Evolutionary conservation across 192 early-diverging fungal species (phyloP), one percentile per base, ranked within the genome.

Genomic region (Coemansia sp.): DNA sequence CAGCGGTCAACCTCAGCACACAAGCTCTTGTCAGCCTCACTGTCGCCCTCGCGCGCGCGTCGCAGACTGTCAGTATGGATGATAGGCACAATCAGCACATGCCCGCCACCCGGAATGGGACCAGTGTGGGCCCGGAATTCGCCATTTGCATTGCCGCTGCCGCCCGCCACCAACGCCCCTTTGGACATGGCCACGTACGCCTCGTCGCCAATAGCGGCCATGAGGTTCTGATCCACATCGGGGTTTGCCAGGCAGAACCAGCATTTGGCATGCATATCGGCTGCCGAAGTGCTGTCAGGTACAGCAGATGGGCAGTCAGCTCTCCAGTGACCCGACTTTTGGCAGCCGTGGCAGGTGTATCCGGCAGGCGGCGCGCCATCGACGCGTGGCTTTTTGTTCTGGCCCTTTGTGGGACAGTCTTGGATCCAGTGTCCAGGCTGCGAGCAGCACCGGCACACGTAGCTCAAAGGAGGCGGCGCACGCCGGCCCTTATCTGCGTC

Each of bases 181-280:
- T 97, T 97, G 36, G 97, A 90, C 68, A 95, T 80, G 13, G 96
- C 90, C 38, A 93, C 61, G 68, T 98, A 98, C 8, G 89, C 83
- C 65, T 97, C 92, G 20, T 85, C 80, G 5, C 90, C 92, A 77
- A 97, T 92, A 1, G 91, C 89, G 3, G 91, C 88, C 73, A 98
- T 94, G 66, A 98, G 84, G 59, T 97, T 95, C 79, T 95, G 94
- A 72, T 92, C 93, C 27, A 96, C 81, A 43, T 92, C 90, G 1
- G 97, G 96, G 70, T 95, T 96, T 0, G 94, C 88, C 54, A 98
- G 83, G 75, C 97, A 98, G 79, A 98, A 98, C 97, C 97, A 98
- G 82, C 97, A 98, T 5, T 90, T 85, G 34, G 71, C 34, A 20
- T 60, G 68, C 46, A 34, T 34, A 15, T 61, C 31, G 46, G 61